These are phyloP conservation scores for Dacryopinax spathularia DNA, from an alignment of 768 basidiomycete genomes.

Conservation along the genomic window DNA sequence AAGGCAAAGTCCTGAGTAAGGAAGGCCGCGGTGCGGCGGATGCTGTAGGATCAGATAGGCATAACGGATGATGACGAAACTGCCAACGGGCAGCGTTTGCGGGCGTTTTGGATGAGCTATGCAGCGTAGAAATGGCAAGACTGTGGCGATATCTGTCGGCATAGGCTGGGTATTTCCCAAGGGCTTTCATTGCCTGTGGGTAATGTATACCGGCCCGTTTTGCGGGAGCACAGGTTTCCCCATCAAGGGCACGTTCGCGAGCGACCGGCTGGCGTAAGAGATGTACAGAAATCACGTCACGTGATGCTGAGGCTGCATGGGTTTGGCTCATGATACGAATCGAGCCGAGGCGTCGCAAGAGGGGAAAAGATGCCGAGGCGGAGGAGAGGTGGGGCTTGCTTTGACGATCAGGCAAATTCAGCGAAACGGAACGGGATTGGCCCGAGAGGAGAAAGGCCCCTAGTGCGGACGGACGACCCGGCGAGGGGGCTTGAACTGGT, in stretches of 20 bases:
- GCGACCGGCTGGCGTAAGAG: background rate
- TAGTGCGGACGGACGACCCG: background rate
- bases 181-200: background rate
- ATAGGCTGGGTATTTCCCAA: background rate
- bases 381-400: constrained; percentile 1
- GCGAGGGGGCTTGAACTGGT: background rate
- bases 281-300: background rate
- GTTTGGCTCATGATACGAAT: background rate
- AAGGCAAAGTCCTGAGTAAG: too few relatives aligned
- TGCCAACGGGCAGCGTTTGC: background rate
- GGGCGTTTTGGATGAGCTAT: background rate
- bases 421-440: background rate
- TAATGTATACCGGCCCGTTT: background rate
- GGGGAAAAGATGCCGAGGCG: background rate
- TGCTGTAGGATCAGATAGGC: too few relatives aligned
- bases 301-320: background rate
- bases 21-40: too few relatives aligned
- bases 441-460: too few relatives aligned
- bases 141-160: background rate
- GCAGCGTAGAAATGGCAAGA: too few relatives aligned
- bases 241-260: background rate
- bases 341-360: background rate
- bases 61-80: constrained; percentile 1
- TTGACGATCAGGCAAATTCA: background rate
- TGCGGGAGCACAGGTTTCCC: background rate